Percentiles rank a stretch among this genome's conserved stretches.
Evolutionary conservation across 2,329 filamentous ascomycete genomes (phyloP).

Genomic region (Penicillium occitanis): DNA sequence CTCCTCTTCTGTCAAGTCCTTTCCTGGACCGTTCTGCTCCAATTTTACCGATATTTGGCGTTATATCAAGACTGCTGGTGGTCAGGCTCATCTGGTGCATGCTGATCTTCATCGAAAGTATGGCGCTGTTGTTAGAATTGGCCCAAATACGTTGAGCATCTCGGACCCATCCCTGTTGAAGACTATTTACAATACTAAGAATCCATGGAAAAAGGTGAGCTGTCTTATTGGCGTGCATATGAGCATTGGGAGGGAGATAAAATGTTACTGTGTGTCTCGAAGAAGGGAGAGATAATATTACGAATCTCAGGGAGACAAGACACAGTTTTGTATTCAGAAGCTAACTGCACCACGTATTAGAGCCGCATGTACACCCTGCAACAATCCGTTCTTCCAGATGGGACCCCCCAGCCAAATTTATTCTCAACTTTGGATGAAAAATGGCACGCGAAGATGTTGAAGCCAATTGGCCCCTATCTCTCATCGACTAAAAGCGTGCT

Average conservation of each 20-base stretch:
- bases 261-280: not conserved
- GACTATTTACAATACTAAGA: constrained; percentile 75
- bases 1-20: constrained; percentile 37
- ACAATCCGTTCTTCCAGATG: constrained; percentile 13
- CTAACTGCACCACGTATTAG: not conserved
- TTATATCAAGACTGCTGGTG: constrained; percentile 65
- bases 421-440: constrained; percentile 15
- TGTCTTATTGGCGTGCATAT: not conserved
- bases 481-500: constrained; percentile 12
- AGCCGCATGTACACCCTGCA: constrained; percentile 16
- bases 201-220: constrained; percentile 42
- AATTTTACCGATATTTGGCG: constrained; percentile 72
- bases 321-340: not conserved
- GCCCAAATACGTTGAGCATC: constrained; percentile 72
- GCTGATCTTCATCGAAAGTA: constrained; percentile 66
- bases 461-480: constrained; percentile 6
- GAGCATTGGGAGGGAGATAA: not conserved
- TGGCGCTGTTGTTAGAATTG: constrained; percentile 71
- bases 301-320: not conserved
- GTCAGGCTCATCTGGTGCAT: constrained; percentile 66
- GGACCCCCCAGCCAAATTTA: constrained; percentile 16
- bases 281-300: not conserved
- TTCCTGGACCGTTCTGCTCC: constrained; percentile 70
- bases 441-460: constrained; percentile 11
- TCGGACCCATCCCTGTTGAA: constrained; percentile 71